Evolutionary conservation across 2,329 filamentous ascomycete genomes (phyloP).

Genomic region (Cladobotryum protrusum): DNA sequence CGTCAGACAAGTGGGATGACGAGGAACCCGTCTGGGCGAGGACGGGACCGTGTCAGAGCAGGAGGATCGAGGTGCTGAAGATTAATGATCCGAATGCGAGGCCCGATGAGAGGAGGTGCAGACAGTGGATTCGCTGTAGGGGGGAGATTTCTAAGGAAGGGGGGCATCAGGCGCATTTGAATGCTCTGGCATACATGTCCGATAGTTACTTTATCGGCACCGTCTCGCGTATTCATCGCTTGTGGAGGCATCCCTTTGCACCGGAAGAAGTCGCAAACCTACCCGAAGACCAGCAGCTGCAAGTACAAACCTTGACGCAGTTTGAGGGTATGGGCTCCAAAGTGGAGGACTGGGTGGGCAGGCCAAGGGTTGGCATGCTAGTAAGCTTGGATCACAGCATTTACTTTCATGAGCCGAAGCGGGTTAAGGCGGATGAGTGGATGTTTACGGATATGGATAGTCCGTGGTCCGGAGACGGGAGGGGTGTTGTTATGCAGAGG

Average conservation of each 20-base stretch:
- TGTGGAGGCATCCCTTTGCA: conserved; percentile 64
- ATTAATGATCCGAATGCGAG: conserved; percentile 28
- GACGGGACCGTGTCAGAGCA: conserved; percentile 44
- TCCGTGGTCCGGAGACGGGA: conserved; percentile 72
- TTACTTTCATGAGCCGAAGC: conserved; percentile 58
- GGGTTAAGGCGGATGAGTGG: conserved; percentile 63
- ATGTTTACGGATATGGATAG: conserved; percentile 75
- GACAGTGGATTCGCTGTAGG: conserved; percentile 68
- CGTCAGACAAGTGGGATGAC: conserved; percentile 33
- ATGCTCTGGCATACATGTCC: conserved; percentile 85
- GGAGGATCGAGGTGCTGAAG: conserved; percentile 34
- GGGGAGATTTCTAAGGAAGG: conserved; percentile 68
- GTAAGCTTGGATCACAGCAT: conserved; percentile 73
- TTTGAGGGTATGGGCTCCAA: conserved; percentile 34
- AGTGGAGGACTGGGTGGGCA: conserved; percentile 42
- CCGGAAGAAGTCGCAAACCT: conserved; percentile 49
- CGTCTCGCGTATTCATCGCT: conserved; percentile 69
- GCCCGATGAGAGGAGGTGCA: conserved; percentile 61
- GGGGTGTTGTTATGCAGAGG: conserved; percentile 68
- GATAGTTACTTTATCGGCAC: conserved; percentile 94
- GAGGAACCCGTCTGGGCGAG: conserved; percentile 46
- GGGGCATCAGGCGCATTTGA: conserved; percentile 74
- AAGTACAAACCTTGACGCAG: conserved; percentile 33
- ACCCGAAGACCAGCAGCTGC: conserved; percentile 33
- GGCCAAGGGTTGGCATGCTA: conserved; percentile 72